Conservation (phyloP, 495 filamentous ascomycete species). For the Emericellopsis terricola region DNA sequence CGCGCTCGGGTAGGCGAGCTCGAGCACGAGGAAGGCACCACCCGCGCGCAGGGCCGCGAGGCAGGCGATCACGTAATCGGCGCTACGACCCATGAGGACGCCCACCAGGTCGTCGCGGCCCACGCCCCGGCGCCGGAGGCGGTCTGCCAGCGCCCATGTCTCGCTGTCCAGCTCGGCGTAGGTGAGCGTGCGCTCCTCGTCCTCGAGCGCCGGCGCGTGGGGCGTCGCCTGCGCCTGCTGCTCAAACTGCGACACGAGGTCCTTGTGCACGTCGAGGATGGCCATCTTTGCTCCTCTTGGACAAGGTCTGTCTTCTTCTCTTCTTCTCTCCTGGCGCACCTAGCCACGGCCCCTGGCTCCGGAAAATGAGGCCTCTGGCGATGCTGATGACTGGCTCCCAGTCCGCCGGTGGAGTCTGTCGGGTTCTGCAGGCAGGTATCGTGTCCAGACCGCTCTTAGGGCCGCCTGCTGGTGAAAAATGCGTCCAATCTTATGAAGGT, state of each 20-base stretch:
- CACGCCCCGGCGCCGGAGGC: constrained; percentile 35
- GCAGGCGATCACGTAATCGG: constrained; percentile 53
- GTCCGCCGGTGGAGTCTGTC: too few species aligned
- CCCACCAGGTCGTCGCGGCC: constrained; percentile 44
- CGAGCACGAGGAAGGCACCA: constrained; percentile 52
- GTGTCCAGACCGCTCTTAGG: too few species aligned
- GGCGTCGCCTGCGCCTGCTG: constrained; percentile 40
- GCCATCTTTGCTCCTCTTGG: constrained; percentile 18
- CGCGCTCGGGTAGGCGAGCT: constrained; percentile 47
- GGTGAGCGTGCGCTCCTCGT: constrained; percentile 34
- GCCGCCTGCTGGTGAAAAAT: too few species aligned
- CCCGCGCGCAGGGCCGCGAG: constrained; percentile 47
- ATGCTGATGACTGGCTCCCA: too few species aligned
- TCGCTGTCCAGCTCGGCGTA: constrained; percentile 42
- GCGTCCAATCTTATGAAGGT: too few species aligned
- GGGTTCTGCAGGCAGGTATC: too few species aligned
- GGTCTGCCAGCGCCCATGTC: constrained; percentile 32
- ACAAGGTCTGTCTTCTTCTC: too few species aligned
- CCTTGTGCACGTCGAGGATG: constrained; percentile 41
- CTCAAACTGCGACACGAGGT: constrained; percentile 40
- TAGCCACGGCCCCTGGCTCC: too few species aligned
- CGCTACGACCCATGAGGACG: constrained; percentile 45
- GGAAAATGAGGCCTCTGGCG: too few species aligned
- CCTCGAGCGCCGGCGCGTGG: constrained; percentile 41
- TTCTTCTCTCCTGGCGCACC: too few species aligned